Conservation (phyloP, 2,329 filamentous ascomycete genomes). For the Rhinocladiella mackenziei region DNA sequence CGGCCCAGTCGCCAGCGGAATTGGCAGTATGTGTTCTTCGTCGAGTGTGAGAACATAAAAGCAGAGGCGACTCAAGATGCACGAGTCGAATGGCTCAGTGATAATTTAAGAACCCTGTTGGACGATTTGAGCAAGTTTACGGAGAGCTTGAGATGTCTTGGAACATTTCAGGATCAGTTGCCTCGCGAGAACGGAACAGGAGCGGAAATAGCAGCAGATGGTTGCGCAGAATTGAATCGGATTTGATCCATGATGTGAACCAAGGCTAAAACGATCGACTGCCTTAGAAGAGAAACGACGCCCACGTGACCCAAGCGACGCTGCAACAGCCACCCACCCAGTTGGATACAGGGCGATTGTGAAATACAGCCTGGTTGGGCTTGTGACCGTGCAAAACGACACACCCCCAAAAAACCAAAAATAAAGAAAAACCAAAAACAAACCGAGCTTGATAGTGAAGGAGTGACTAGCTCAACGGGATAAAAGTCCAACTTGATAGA, state of each 20-base stretch:
- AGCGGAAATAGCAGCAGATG: background rate
- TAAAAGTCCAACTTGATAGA: too few species aligned
- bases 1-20: constrained; percentile 50
- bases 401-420: too few species aligned
- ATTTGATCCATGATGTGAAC: too few species aligned
- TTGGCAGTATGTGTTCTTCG: constrained; percentile 93
- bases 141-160: constrained; percentile 35
- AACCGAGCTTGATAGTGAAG: constrained; percentile 15
- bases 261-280: constrained; percentile 19
- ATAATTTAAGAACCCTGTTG: constrained; percentile 33
- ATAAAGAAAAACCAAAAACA: constrained; percentile 1
- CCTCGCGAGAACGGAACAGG: background rate
- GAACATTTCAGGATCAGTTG: constrained; percentile 25
- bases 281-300: constrained; percentile 9
- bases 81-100: constrained; percentile 26
- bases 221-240: constrained; percentile 1
- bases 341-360: too few species aligned
- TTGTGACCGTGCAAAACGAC: background rate
- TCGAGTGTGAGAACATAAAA: constrained; percentile 64
- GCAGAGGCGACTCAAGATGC: constrained; percentile 6
- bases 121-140: constrained; percentile 36
- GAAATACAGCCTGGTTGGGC: too few species aligned
- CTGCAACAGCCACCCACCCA: too few species aligned
- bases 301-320: too few species aligned
- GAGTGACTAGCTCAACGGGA: constrained; percentile 20